A percentile compares a stretch with the other conserved stretches of the same genome.
phyloP scores from a whole-genome alignment of 768 basidiomycete genomes.

The Hygrophoropsis aurantiaca region DNA sequence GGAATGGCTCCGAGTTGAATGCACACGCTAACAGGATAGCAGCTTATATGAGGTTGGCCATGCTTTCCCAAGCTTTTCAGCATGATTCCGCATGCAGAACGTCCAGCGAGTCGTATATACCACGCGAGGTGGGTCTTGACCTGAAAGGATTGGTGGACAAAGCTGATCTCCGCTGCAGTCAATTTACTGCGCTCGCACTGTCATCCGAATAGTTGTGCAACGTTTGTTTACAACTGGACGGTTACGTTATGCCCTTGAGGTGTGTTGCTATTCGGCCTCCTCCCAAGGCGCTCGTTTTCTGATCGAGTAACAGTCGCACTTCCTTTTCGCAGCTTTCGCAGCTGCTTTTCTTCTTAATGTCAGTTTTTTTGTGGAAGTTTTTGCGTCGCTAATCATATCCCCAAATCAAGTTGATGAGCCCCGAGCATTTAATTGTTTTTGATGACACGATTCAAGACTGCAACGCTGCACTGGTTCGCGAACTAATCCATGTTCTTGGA shows the following conservation, averaged over 20 bases:
- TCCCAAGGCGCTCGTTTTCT: conserved; percentile 5
- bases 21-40: conserved; percentile 43
- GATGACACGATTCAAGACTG: conserved; percentile 37
- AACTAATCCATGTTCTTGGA: conserved; percentile 45
- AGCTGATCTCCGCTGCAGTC: conserved; percentile 30
- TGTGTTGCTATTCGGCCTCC: conserved; percentile 23
- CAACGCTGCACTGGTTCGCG: conserved; percentile 43
- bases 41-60: conserved; percentile 56
- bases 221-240: conserved; percentile 53
- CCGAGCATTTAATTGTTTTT: conserved; percentile 45
- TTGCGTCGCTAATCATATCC: neutral
- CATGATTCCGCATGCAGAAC: conserved; percentile 40
- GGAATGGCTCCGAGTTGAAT: conserved; percentile 3
- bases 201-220: conserved; percentile 54
- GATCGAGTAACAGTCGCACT: conserved; percentile 32
- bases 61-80: conserved; percentile 56
- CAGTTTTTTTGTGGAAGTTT: conserved; percentile 15
- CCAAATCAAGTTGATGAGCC: conserved; percentile 47
- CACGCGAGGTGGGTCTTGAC: conserved; percentile 24
- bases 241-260: conserved; percentile 54
- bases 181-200: conserved; percentile 53
- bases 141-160: neutral
- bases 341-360: conserved; percentile 64
- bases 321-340: conserved; percentile 56
- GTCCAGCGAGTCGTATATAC: conserved; percentile 40